Evolutionary conservation across 2,329 filamentous ascomycete genomes (phyloP), one percentile per base, ranked within the genome.

Genomic region (Alternaria metachromatica): DNA sequence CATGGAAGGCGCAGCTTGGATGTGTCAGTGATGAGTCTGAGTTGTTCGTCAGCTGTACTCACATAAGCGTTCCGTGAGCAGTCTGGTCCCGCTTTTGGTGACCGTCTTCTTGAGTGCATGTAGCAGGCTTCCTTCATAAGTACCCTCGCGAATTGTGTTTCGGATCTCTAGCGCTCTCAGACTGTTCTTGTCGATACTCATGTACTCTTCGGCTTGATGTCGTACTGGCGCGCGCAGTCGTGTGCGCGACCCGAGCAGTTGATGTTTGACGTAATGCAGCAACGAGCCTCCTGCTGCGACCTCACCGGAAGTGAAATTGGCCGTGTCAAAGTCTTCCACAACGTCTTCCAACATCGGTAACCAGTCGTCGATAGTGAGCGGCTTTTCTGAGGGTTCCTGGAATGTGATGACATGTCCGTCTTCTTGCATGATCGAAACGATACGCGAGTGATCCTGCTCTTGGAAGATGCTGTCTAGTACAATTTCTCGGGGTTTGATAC

Each of bases 151-250:
- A 55, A 97, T 89, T 0, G 96, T 98, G 76, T 90, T 89, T 68
- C 93, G 89, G 68, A 99, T 92, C 79, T 99, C 96, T 5, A 99
- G 85, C 1, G 94, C 93, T 63, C 92, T 88, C 81, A 99, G 86
- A 69, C 92, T 97, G 75, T 94, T 97, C 76, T 91, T 94, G 82
- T 99, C 96, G 69, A 99, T 96, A 55, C 84, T 87, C 92, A 99
- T 96, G 67, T 91, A 89, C 65, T 96, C 88, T 74, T 92, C 85
- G 55, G 88, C 86, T 68, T 92, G 88, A 69, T 93, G 88, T 63
- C 92, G 90, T 37, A 90, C 83, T 3, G 96, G 96, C 48, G 93
- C 89, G 77, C 96, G 94, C 44, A 99, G 85, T 78, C 92, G 93
- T 82, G 97, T 89, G 73, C 88, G 89, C 57, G 90, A 83, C 18